Percentiles rank a stretch among this genome's conserved stretches.
Evolutionary conservation across 768 basidiomycete genomes (phyloP).

Genomic region (Tulasnella sp.): DNA sequence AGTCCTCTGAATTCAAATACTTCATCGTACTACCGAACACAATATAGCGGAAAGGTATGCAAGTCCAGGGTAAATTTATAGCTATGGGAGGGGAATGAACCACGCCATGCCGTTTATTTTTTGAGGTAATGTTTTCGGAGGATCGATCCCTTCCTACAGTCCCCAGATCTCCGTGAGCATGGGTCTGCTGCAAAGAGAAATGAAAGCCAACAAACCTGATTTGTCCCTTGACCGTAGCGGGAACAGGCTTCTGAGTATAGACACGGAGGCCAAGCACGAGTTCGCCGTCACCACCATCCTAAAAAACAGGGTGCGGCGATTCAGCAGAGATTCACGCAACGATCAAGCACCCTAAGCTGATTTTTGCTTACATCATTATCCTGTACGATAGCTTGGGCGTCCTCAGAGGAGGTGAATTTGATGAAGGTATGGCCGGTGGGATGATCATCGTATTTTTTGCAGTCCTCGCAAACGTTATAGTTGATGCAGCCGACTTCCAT

Average conservation of each 20-base stretch:
- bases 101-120: neutral
- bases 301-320: too few relatives aligned
- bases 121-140: conserved; percentile 4
- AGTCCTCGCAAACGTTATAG: conserved; percentile 3
- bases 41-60: neutral
- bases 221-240: conserved; percentile 11
- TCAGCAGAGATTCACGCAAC: neutral
- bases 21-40: neutral
- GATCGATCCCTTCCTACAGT: conserved; percentile 5
- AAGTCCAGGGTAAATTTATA: neutral
- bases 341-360: neutral
- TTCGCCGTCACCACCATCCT: conserved; percentile 7
- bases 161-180: neutral
- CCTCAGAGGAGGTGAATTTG: neutral
- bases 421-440: neutral
- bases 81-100: neutral
- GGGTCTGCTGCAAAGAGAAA: neutral
- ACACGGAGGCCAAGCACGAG: conserved; percentile 20
- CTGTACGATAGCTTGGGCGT: neutral
- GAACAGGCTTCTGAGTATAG: conserved; percentile 9
- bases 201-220: neutral
- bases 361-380: neutral
- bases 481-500: conserved; percentile 7
- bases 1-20: neutral
- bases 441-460: conserved; percentile 4